phyloP scores from a whole-genome alignment of 208 protist genomes.

The Leishmania amazonensis region DNA sequence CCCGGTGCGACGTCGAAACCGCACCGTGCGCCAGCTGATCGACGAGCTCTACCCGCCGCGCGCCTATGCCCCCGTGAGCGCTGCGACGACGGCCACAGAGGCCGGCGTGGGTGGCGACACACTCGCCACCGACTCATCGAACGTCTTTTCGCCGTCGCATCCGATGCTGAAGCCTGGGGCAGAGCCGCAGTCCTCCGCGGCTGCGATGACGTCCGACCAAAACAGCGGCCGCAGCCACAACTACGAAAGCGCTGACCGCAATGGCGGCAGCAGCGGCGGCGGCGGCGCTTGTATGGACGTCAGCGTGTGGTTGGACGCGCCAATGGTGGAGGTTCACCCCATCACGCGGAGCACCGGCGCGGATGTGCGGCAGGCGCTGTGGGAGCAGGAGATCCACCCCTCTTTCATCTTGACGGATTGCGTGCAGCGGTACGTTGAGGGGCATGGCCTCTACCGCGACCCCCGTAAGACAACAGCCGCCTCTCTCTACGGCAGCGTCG shows the following conservation, averaged over 20 bases:
- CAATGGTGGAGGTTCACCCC: constrained; percentile 84
- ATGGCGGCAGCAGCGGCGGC: background rate
- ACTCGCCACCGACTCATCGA: background rate
- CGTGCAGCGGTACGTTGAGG: constrained; percentile 83
- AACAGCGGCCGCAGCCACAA: background rate
- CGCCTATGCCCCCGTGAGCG: constrained; percentile 11
- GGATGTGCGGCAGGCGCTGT: constrained; percentile 86
- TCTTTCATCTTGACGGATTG: constrained; percentile 59
- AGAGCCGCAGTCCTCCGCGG: background rate
- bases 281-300: background rate
- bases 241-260: background rate
- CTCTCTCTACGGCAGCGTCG: constrained; percentile 33
- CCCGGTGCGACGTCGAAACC: constrained; percentile 26
- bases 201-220: background rate
- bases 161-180: background rate
- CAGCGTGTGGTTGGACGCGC: constrained; percentile 27
- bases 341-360: constrained; percentile 76
- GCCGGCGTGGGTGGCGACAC: constrained; percentile 7
- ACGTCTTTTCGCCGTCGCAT: background rate
- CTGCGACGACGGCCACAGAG: background rate
- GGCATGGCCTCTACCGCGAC: constrained; percentile 82
- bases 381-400: constrained; percentile 76
- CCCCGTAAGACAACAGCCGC: constrained; percentile 60
- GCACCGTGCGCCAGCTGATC: constrained; percentile 74
- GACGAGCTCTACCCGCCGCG: constrained; percentile 74